phyloP scores from a whole-genome alignment of 2,329 filamentous ascomycete species.

The Fusarium dlaminii region DNA sequence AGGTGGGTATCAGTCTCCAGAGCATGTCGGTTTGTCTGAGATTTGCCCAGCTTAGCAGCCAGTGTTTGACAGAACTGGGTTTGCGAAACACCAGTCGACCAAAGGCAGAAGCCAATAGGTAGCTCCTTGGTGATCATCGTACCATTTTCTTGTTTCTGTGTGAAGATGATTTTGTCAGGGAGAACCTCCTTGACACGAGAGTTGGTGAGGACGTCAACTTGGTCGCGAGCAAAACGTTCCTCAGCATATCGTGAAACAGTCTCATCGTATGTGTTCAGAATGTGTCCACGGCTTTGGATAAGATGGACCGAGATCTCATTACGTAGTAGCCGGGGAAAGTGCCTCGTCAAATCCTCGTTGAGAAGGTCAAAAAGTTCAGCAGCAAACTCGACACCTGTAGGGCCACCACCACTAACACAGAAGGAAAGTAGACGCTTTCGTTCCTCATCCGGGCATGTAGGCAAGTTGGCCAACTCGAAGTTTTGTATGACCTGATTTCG shows the following conservation, averaged over 20 bases:
- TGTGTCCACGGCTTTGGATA: slow-evolving; percentile 93
- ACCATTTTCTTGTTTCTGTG: slow-evolving; percentile 80
- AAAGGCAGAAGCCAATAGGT: slow-evolving; percentile 94
- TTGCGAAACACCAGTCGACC: slow-evolving; percentile 95
- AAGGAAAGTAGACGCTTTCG: slow-evolving; percentile 89
- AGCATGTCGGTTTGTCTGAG: slow-evolving; percentile 88
- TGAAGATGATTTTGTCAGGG: slow-evolving; percentile 86
- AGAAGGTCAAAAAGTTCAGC: slow-evolving; percentile 95
- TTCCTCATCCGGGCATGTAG: slow-evolving; percentile 89
- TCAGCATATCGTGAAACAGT: slow-evolving; percentile 92
- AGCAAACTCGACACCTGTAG: slow-evolving; percentile 81
- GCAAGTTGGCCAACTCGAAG: slow-evolving; percentile 89
- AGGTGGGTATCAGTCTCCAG: slow-evolving; percentile 95
- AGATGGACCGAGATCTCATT: slow-evolving; percentile 98
- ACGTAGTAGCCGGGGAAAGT: slow-evolving; percentile 89
- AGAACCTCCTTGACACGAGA: slow-evolving; percentile 90
- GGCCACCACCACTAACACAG: slow-evolving; percentile 90
- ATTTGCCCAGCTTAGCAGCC: slow-evolving; percentile 76
- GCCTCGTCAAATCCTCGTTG: slow-evolving; percentile 87
- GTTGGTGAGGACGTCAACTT: slow-evolving; percentile 92
- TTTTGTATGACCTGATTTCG: slow-evolving; percentile 90
- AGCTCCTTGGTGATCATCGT: slow-evolving; percentile 87
- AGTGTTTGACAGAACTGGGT: slow-evolving; percentile 81
- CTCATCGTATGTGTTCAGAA: slow-evolving; percentile 98
- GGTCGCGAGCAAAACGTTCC: slow-evolving; percentile 87